Evolutionary conservation across 2,329 filamentous ascomycete genomes (phyloP).

Genomic region (Epichloe typhina): DNA sequence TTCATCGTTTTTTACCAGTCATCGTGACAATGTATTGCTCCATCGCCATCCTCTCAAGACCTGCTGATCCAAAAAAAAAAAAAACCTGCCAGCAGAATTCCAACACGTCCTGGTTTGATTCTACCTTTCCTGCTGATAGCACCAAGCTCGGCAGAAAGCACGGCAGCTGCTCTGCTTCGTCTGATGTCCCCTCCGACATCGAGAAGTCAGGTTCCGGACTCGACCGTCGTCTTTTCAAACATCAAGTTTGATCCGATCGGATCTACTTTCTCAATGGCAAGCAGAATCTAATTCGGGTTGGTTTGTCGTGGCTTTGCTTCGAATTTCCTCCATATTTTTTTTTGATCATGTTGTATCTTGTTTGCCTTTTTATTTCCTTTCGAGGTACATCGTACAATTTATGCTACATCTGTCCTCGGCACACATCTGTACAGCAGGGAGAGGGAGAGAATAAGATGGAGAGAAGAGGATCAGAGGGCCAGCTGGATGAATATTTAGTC

Average conservation of each 20-base stretch:
- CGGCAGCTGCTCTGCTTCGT: conserved; percentile 18
- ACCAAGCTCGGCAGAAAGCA: not conserved
- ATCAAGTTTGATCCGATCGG: conserved; percentile 44
- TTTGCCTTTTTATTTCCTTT: not conserved
- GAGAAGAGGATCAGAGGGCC: too few relatives aligned
- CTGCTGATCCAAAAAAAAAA: too few relatives aligned
- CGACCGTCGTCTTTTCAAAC: conserved; percentile 44
- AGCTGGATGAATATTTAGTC: too few relatives aligned
- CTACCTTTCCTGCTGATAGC: not conserved
- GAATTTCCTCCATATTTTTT: not conserved
- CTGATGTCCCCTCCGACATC: conserved; percentile 20
- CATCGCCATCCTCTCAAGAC: not conserved
- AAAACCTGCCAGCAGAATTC: conserved; percentile 31
- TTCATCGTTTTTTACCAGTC: too few relatives aligned
- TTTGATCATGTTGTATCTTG: not conserved
- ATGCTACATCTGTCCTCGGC: too few relatives aligned
- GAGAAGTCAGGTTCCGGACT: conserved; percentile 30
- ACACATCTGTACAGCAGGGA: too few relatives aligned
- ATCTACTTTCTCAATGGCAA: conserved; percentile 29
- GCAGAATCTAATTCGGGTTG: not conserved
- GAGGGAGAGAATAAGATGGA: too few relatives aligned
- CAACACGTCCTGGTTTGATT: conserved; percentile 38
- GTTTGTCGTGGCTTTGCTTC: not conserved
- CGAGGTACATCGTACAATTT: not conserved
- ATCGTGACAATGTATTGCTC: not conserved